These are phyloP conservation scores for Alternaria longipes DNA, from an alignment of 2,329 filamentous ascomycete species.

Conservation along the genomic window DNA sequence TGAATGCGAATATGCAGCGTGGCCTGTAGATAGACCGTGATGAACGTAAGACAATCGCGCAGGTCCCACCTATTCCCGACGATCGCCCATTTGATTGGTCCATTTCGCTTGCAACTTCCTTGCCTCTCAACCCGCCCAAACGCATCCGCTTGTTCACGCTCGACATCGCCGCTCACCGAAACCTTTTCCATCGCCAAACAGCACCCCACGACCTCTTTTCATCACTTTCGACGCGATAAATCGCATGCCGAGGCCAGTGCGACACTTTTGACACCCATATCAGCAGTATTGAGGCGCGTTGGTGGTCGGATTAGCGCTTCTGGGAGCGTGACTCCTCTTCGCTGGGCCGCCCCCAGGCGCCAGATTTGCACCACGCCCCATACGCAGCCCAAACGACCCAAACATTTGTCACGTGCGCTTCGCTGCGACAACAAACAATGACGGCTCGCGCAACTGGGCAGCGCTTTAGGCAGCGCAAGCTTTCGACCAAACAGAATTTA, in stretches of 20 bases:
- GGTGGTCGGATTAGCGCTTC: slow-evolving; percentile 31
- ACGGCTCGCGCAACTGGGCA: slow-evolving; percentile 53
- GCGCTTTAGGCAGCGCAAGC: slow-evolving; percentile 86
- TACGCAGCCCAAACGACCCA: slow-evolving; percentile 18
- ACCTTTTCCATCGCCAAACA: slow-evolving; percentile 32
- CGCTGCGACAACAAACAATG: slow-evolving; percentile 41
- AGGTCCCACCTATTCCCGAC: slow-evolving; percentile 11
- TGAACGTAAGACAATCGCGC: slow-evolving; percentile 5
- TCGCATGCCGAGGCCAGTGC: slow-evolving; percentile 30
- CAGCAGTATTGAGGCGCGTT: slow-evolving; percentile 40
- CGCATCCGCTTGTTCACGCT: slow-evolving; percentile 20
- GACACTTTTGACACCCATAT: slow-evolving; percentile 45
- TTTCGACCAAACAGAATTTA: slow-evolving; percentile 88
- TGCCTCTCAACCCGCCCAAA: slow-evolving; percentile 17
- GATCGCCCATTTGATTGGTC: slow-evolving; percentile 11
- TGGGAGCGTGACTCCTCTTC: slow-evolving; percentile 28
- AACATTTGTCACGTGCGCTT: slow-evolving; percentile 42
- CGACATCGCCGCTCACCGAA: slow-evolving; percentile 19
- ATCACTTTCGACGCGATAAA: slow-evolving; percentile 34
- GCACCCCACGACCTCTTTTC: slow-evolving; percentile 24
- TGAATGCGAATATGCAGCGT: background rate
- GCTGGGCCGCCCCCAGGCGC: slow-evolving; percentile 28
- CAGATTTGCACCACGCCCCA: slow-evolving; percentile 29
- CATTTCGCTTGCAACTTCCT: slow-evolving; percentile 16
- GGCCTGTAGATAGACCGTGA: slow-evolving; percentile 2